Base-by-base conservation (phyloP, 164 flowering plant genomes). In the Amborella trichopoda region DNA sequence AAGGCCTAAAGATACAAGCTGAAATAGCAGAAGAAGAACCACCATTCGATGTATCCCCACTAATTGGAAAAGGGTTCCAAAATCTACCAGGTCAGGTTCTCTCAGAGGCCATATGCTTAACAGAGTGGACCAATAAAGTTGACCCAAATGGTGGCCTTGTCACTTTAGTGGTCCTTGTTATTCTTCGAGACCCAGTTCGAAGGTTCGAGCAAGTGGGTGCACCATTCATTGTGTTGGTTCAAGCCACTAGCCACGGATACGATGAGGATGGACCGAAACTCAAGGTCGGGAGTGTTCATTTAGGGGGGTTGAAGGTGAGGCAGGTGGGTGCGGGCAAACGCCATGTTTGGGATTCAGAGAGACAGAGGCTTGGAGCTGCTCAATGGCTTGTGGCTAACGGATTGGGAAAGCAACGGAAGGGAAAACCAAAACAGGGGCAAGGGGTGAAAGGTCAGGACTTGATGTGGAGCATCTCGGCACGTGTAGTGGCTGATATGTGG, bases 401-500 rank as follows among this genome's bases (percentile, higher is more conserved):
- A 22, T 28, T 86, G 48, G 79, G 77, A 47, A 85, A 75, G 70
- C 68, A 73, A 9, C 76, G 68, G 64, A 81, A 68, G 51, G 74
- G 68, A 11, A 83, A 66, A 50, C 66, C 51, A 5, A 53, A 30
- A 22, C 65, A 9, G 11, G 14, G 56, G 8, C 83, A 76, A 56
- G 74, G 73, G 0, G 70, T 63, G 46, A 38, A 38, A 38, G 41
- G n/a, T 10, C 21, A 19, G 3, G 89, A 91, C 42, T 8, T 66
- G 18, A 34, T 91, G 19, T 91, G 98, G 96, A 86, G 98, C 75
- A 63, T 83, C 26, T 83, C 98, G 0, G 79, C 90, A 1, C 62
- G 96, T 2, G 68, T 83, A 24, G 70, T 86, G 83, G 98, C 93
- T 1, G 88, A 83, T 27, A 83, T 81, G 96, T 91, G 96, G 98